Percentiles rank a stretch among this genome's conserved stretches.
These are phyloP conservation scores for Mycena pura DNA, from an alignment of 768 basidiomycete species.

Conservation along the genomic window DNA sequence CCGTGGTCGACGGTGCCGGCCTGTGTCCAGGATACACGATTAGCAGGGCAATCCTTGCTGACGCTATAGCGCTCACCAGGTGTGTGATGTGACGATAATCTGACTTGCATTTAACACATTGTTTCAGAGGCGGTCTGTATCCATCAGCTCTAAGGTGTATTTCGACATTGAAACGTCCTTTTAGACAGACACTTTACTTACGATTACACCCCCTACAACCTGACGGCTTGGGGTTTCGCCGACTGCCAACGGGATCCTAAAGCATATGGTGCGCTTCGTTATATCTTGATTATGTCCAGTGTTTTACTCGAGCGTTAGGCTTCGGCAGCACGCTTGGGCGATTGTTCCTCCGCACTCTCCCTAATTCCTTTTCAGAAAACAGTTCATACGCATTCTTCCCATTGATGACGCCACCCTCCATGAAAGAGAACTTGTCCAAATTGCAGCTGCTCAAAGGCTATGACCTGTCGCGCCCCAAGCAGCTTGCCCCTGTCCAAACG, in stretches of 20 bases:
- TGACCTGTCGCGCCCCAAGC: constrained; percentile 56
- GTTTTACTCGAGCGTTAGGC: constrained; percentile 35
- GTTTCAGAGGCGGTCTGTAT: constrained; percentile 58
- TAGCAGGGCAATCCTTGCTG: too few species aligned
- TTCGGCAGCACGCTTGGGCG: constrained; percentile 80
- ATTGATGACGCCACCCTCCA: constrained; percentile 78
- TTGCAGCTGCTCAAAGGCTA: constrained; percentile 63
- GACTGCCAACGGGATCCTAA: constrained; percentile 79
- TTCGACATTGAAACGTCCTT: too few species aligned
- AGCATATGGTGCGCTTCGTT: constrained; percentile 66
- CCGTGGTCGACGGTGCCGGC: constrained; percentile 78
- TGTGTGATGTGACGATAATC: too few species aligned
- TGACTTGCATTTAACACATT: too few species aligned
- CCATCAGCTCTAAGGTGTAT: too few species aligned
- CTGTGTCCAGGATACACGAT: constrained; percentile 83
- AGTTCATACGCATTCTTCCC: constrained; percentile 88
- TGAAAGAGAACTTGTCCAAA: constrained; percentile 65
- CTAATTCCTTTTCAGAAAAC: constrained; percentile 69
- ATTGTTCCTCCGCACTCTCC: constrained; percentile 76
- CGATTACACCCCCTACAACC: constrained; percentile 80
- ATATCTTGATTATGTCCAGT: background rate
- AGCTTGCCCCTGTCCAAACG: constrained; percentile 30
- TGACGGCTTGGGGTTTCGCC: constrained; percentile 85
- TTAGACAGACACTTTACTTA: constrained; percentile 83
- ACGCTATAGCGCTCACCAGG: constrained; percentile 86